phyloP scores from a whole-genome alignment of 2,329 filamentous ascomycete species.

The Xylariaceae sp. region DNA sequence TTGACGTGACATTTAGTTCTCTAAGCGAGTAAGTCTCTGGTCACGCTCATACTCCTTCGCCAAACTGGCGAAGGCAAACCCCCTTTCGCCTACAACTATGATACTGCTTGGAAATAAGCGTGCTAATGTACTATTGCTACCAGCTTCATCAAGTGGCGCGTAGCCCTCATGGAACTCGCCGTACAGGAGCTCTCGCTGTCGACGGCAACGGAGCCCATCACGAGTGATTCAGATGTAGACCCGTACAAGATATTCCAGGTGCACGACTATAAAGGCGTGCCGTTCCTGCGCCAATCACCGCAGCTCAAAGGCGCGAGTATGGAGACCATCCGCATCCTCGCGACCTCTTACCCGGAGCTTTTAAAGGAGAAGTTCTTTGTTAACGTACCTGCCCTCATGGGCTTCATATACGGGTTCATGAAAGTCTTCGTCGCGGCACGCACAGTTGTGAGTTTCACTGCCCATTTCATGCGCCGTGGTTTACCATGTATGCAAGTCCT shows the following conservation, averaged over 20 bases:
- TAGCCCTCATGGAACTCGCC: constrained; percentile 84
- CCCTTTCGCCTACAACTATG: no score
- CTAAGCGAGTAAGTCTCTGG: constrained; percentile 62
- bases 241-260: constrained; percentile 89
- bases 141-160: constrained; percentile 86
- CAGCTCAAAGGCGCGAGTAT: constrained; percentile 69
- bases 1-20: constrained; percentile 75
- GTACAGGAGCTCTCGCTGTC: constrained; percentile 67
- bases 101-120: no score
- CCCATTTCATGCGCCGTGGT: background rate
- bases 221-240: constrained; percentile 68
- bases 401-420: constrained; percentile 73
- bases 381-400: constrained; percentile 88
- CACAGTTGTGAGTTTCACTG: constrained; percentile 44
- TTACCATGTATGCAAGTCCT: background rate
- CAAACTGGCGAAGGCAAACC: no score
- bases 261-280: constrained; percentile 86
- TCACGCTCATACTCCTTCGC: constrained; percentile 1
- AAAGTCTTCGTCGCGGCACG: constrained; percentile 69
- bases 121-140: background rate
- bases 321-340: constrained; percentile 77
- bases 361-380: constrained; percentile 92
- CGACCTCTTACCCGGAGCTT: constrained; percentile 81
- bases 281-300: constrained; percentile 77
- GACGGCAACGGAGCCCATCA: constrained; percentile 63